These are phyloP conservation scores for Candida bentonensis DNA, from an alignment of 805 yeast species.

Conservation along the genomic window DNA sequence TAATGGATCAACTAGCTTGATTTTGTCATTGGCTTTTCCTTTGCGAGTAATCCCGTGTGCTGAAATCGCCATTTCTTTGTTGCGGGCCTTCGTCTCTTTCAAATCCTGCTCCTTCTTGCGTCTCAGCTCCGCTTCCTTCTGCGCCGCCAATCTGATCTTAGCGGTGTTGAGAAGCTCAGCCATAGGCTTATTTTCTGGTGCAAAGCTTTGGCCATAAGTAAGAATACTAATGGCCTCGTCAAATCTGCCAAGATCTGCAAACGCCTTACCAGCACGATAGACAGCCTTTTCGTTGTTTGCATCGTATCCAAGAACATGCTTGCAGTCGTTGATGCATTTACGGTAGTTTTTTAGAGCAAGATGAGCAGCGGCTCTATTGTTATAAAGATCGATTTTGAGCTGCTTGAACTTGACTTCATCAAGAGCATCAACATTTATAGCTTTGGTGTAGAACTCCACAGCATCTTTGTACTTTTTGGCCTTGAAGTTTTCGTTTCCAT, in stretches of 20 bases:
- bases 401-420: slow-evolving; percentile 24
- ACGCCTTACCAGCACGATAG: slow-evolving; percentile 74
- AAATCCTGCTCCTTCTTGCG: slow-evolving; percentile 20
- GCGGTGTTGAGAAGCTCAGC: slow-evolving; percentile 30
- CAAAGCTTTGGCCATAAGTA: slow-evolving; percentile 50
- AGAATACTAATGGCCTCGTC: slow-evolving; percentile 62
- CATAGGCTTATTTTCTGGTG: slow-evolving; percentile 44
- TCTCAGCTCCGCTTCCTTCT: slow-evolving; percentile 15
- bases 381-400: slow-evolving; percentile 47
- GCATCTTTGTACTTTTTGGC: slow-evolving; percentile 64
- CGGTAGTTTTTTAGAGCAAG: slow-evolving; percentile 75
- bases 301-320: slow-evolving; percentile 47
- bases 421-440: slow-evolving; percentile 26
- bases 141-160: slow-evolving; percentile 23
- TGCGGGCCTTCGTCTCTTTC: slow-evolving; percentile 11
- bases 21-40: slow-evolving; percentile 21
- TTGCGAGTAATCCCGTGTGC: slow-evolving; percentile 14
- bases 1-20: slow-evolving; percentile 15
- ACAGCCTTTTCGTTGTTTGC: slow-evolving; percentile 71
- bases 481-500: slow-evolving; percentile 81
- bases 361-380: slow-evolving; percentile 87
- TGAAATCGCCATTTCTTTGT: slow-evolving; percentile 3
- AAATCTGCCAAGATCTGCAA: slow-evolving; percentile 45
- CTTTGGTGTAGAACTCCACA: slow-evolving; percentile 63
- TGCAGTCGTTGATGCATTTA: slow-evolving; percentile 75